Percentiles rank a stretch among this genome's conserved stretches.
Evolutionary conservation across 148 eudicot species (phyloP).

Genomic region (Vaccinium myrtillus): DNA sequence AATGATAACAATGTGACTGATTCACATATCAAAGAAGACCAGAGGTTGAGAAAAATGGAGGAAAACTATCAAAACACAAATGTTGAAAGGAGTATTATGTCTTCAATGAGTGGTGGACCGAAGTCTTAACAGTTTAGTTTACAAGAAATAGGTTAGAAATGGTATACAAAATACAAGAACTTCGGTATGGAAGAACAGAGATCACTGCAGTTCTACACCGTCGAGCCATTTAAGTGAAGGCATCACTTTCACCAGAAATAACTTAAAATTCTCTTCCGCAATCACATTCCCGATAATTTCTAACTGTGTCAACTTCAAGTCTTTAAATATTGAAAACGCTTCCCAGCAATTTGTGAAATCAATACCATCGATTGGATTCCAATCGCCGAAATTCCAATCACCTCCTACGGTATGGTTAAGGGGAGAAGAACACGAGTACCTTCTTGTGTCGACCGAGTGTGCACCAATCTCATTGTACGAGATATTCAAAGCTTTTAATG

Average conservation of each 20-base stretch:
- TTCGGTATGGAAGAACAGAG: neutral
- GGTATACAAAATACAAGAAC: neutral
- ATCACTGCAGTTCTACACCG: conserved; percentile 25
- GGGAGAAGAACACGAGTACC: conserved; percentile 73
- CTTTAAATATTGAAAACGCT: conserved; percentile 56
- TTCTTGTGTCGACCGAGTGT: conserved; percentile 67
- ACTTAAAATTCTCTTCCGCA: conserved; percentile 45
- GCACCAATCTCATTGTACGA: conserved; percentile 84
- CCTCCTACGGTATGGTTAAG: conserved; percentile 44
- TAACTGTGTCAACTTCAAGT: conserved; percentile 54
- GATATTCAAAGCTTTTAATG: conserved; percentile 56
- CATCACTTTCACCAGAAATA: conserved; percentile 49
- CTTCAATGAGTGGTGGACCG: too few species aligned
- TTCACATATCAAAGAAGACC: neutral
- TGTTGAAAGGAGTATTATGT: too few species aligned
- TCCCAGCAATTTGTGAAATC: conserved; percentile 50
- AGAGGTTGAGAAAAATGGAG: neutral
- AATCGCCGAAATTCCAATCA: conserved; percentile 38
- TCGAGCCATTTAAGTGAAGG: conserved; percentile 65
- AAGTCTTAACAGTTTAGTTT: conserved; percentile 7
- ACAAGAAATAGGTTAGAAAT: neutral
- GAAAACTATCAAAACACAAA: neutral
- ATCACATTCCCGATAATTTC: conserved; percentile 60
- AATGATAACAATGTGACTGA: neutral
- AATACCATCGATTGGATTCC: conserved; percentile 13